A percentile compares a stretch with the other conserved stretches of the same genome.
Conservation (phyloP, 371 early-diverging fungal species). For the Basidiobolus meristosporus region DNA sequence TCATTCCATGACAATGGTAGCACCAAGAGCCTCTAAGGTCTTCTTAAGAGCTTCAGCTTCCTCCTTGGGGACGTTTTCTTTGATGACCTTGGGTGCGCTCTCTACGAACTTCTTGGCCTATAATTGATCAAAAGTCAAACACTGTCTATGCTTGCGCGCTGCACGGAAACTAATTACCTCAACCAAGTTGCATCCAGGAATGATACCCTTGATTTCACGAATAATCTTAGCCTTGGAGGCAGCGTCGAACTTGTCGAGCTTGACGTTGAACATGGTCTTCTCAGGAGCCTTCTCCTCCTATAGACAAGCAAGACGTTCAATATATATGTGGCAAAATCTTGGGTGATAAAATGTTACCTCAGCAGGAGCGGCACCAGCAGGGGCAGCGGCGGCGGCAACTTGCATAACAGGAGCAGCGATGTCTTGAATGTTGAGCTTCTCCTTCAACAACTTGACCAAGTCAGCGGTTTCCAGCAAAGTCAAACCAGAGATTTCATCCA, state of each 20-base stretch:
- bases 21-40: slow-evolving; percentile 83
- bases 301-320: neutral
- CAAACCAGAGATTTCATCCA: slow-evolving; percentile 71
- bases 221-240: slow-evolving; percentile 93
- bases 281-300: slow-evolving; percentile 68
- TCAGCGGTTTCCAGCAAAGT: slow-evolving; percentile 83
- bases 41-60: slow-evolving; percentile 95
- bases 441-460: slow-evolving; percentile 76
- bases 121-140: neutral
- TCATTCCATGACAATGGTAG: slow-evolving; percentile 82
- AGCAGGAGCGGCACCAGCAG: slow-evolving; percentile 29
- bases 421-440: slow-evolving; percentile 76
- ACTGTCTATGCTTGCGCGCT: neutral
- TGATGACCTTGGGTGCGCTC: slow-evolving; percentile 86
- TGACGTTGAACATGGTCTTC: slow-evolving; percentile 86
- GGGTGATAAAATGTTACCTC: slow-evolving; percentile 9
- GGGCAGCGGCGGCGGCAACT: slow-evolving; percentile 34
- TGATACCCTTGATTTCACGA: slow-evolving; percentile 85
- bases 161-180: slow-evolving; percentile 24
- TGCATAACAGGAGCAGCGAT: slow-evolving; percentile 67
- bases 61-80: slow-evolving; percentile 79
- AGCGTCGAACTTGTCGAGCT: slow-evolving; percentile 89
- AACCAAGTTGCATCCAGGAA: slow-evolving; percentile 84
- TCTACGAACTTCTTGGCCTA: slow-evolving; percentile 97
- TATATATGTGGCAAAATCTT: neutral